Evolutionary conservation across 441 rosid genomes (phyloP), one percentile per base, ranked within the genome.

Genomic region (Brassica hybrid): DNA sequence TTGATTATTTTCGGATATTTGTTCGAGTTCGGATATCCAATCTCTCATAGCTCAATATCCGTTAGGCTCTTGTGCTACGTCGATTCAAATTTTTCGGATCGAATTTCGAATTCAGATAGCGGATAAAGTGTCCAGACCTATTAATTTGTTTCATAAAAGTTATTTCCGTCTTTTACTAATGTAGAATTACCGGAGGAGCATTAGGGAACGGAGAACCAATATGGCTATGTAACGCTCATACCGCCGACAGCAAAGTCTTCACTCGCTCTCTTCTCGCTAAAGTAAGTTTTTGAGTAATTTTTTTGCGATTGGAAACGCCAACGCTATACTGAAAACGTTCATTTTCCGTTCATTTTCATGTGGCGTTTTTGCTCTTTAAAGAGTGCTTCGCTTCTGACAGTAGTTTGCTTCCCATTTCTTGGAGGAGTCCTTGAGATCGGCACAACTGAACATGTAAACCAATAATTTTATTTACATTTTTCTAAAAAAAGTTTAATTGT

Each of bases 231-330:
- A 85, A 92, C 83, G 98, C 97, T 82, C 89, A 87, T 62, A 79
- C 65, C 83, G 96, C 94, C 9, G 97, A 92, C 67, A 90, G 91
- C 80, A 94, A 90, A 86, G 82, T 87, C 65, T 96, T 96, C 73
- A 89, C 83, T 65, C 99, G 99, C 19, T 94, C 99, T 30, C 89
- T 96, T 66, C 89, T 96, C 41, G 98, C 99, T 41, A 96, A 96
- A 92, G 99, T 94, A 73, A 30, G 77, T n/a, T 76, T 71, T 10
- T 32, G 27, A 45, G 18, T 7, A 54, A n/a, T 1, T 32, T 27
- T 62, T 73, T 30, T 10, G 64, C 38, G 0, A 25, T 59, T 64
- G 7, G 6, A 79, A 74, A 27, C 79, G 75, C 75, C 7, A 64
- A 73, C 43, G 32, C 70, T 16, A 50, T 32, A 69, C 67, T 69